Evolutionary conservation across 164 flowering plant genomes (phyloP).

Genomic region (Dillenia turbinata): DNA sequence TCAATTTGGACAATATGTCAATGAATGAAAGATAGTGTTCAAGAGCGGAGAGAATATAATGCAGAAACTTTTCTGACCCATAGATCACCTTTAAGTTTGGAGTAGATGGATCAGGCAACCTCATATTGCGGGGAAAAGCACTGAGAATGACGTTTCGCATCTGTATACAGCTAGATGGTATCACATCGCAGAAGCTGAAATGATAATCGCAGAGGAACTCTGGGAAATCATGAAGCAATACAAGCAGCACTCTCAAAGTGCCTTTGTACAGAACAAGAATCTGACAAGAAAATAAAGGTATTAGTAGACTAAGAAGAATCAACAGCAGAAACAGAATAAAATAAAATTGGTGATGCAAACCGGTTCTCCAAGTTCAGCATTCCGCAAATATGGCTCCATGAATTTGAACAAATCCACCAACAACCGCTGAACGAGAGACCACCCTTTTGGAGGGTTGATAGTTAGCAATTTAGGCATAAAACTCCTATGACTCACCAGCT

Average conservation of each 20-base stretch:
- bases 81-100: constrained; percentile 83
- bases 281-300: constrained; percentile 28
- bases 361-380: constrained; percentile 77
- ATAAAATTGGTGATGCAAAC: constrained; percentile 31
- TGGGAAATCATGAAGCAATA: constrained; percentile 96
- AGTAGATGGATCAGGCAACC: constrained; percentile 97
- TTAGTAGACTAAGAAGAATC: not conserved
- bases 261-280: constrained; percentile 90
- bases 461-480: constrained; percentile 94
- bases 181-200: constrained; percentile 97
- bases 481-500: constrained; percentile 88
- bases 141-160: constrained; percentile 98
- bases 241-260: constrained; percentile 84
- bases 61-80: not conserved
- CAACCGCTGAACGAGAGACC: constrained; percentile 85
- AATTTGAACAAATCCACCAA: constrained; percentile 82
- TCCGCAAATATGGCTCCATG: constrained; percentile 93
- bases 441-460: constrained; percentile 78
- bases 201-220: constrained; percentile 97
- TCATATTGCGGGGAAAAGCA: constrained; percentile 97
- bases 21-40: not conserved
- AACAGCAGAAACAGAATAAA: not conserved
- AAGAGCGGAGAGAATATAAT: not conserved
- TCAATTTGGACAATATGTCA: not conserved
- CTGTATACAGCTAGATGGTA: constrained; percentile 97